A percentile compares a stretch with the other conserved stretches of the same genome.
Evolutionary conservation across 2,329 filamentous ascomycete genomes (phyloP).

Genomic region (Talaromyces funiculosus): DNA sequence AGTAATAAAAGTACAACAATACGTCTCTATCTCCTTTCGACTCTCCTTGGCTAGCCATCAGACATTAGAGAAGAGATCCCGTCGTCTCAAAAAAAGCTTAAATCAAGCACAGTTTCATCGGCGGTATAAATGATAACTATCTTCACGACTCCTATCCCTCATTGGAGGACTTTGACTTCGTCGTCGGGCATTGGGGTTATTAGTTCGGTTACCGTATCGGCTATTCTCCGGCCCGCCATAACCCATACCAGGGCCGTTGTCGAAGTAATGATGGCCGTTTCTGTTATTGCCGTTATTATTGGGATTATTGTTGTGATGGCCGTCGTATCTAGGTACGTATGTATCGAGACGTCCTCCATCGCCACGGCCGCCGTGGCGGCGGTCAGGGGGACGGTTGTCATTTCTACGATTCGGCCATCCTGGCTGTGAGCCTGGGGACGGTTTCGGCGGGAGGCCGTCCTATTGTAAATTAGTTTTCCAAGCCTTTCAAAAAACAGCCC

Average conservation of each 20-base stretch:
- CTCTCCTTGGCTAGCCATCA: neutral
- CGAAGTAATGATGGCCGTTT: slow-evolving; percentile 4
- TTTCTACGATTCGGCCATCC: slow-evolving; percentile 25
- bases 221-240: slow-evolving; percentile 14
- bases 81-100: neutral
- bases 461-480: slow-evolving; percentile 10
- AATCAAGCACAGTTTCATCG: slow-evolving; percentile 13
- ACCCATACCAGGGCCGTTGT: neutral
- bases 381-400: slow-evolving; percentile 23
- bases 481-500: no score
- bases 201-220: slow-evolving; percentile 20
- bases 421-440: slow-evolving; percentile 26
- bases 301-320: slow-evolving; percentile 5
- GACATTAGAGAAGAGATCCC: neutral
- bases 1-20: neutral
- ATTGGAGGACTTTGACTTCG: slow-evolving; percentile 32
- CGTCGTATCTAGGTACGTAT: slow-evolving; percentile 33
- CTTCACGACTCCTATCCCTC: slow-evolving; percentile 23
- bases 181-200: slow-evolving; percentile 25
- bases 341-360: slow-evolving; percentile 29
- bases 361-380: slow-evolving; percentile 21
- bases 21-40: neutral
- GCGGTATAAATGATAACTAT: slow-evolving; percentile 21
- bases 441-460: slow-evolving; percentile 34
- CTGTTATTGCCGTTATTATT: neutral